Conservation (phyloP, 1,139 yeast genomes). For the Arxiozyma telluris region DNA sequence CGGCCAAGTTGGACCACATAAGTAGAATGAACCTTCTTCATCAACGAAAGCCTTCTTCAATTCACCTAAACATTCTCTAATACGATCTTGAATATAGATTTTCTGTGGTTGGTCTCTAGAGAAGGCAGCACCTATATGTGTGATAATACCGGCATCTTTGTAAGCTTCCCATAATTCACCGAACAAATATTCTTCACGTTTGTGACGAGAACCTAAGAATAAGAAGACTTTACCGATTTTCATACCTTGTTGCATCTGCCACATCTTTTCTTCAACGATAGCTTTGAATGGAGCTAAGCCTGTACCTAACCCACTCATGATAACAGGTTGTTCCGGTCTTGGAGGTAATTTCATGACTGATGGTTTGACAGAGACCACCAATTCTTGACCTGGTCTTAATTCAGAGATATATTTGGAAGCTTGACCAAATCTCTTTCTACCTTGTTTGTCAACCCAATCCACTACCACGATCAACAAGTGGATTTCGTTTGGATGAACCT, state of each 20-base stretch:
- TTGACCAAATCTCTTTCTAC: constrained; percentile 86
- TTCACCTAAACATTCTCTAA: constrained; percentile 63
- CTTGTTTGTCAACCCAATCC: constrained; percentile 86
- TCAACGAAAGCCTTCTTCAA: constrained; percentile 72
- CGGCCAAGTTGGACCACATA: constrained; percentile 99
- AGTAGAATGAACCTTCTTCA: constrained; percentile 81
- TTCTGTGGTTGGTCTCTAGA: constrained; percentile 95
- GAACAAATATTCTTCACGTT: constrained; percentile 87
- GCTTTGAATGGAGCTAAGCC: constrained; percentile 99
- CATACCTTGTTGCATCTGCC: constrained; percentile 84
- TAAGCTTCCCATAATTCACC: constrained; percentile 98
- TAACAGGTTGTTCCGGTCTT: constrained; percentile 75
- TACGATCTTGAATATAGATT: constrained; percentile 90
- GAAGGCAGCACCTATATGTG: constrained; percentile 96
- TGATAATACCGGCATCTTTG: constrained; percentile 81
- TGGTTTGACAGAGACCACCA: constrained; percentile 92
- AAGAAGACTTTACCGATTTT: constrained; percentile 85
- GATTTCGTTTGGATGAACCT: constrained; percentile 80
- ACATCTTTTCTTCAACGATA: constrained; percentile 86
- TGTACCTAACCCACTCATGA: constrained; percentile 97
- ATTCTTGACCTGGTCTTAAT: constrained; percentile 68
- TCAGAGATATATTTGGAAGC: constrained; percentile 86
- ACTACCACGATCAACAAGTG: constrained; percentile 91
- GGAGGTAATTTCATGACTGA: constrained; percentile 96
- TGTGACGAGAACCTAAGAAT: constrained; percentile 92